Evolutionary conservation across 768 basidiomycete genomes (phyloP), one percentile per base, ranked within the genome.

Genomic region (Leucosporidium scottii): DNA sequence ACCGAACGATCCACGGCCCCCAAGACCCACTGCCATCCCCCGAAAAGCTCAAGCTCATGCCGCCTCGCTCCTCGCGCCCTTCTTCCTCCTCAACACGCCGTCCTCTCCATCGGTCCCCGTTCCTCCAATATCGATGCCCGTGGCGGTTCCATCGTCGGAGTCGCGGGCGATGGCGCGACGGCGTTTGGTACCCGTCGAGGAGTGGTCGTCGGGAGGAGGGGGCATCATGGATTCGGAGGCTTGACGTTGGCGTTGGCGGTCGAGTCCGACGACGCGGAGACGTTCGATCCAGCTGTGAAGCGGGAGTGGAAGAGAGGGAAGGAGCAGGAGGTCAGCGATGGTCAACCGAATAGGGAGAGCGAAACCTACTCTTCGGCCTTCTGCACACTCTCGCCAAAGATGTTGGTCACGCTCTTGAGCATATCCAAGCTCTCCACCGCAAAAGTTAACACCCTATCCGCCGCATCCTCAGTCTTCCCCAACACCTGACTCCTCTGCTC

Each of bases 391-490:
- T 93, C 92, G 74, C 86, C 87, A 68, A 93, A 88, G 28, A 93
- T 90, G 6, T 84, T 83, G n/a, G 90, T 90, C 34, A 93, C 90
- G 34, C 89, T 85, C 34, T 87, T 82, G 82, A 94, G 86, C 90
- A 93, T 93, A 75, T 94, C 91, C 78, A 94, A 75, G 75, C 91
- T 92, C 80, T 94, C 93, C 20, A 88, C 88, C 18, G 92, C 91
- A 13, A 94, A 84, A 12, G 86, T 85, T 72, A 94, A 77, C 25
- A 94, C 86, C 60, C 88, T 81, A 76, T 90, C 87, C 15, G 92
- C 89, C 34, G 91, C 88, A 21, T 85, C 82, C 28, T 84, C 82
- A 3, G 89, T 89, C 9, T 85, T 80, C 47, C 84, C 81, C n/a
- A 71, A 56, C 31, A 59, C 58, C 2, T 60, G 25, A 20, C 34